Percentiles rank a stretch among this genome's conserved stretches.
Conservation (phyloP, 1,139 yeast species). For the Taphrina communis region DNA sequence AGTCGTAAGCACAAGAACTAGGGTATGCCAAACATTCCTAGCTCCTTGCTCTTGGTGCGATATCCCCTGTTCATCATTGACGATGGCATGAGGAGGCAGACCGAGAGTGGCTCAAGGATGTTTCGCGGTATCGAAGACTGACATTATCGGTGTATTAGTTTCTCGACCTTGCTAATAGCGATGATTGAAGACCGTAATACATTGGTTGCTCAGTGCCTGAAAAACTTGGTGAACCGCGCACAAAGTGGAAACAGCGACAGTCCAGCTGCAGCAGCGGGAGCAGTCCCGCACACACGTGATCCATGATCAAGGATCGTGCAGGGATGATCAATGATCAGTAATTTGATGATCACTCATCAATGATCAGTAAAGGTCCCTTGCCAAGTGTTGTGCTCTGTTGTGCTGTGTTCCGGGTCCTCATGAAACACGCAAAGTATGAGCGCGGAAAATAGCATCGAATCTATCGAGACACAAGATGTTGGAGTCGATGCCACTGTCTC, state of each 20-base stretch:
- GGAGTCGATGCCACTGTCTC: background rate
- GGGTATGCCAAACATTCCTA: conserved; percentile 36
- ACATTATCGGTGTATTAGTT: conserved; percentile 30
- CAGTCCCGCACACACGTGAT: conserved; percentile 15
- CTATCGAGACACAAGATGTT: background rate
- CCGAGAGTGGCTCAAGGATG: conserved; percentile 28
- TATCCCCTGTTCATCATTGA: background rate
- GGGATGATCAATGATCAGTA: background rate
- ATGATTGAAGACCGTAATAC: background rate
- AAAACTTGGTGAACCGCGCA: background rate
- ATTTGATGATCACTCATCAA: background rate
- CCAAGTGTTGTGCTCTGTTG: too few species aligned
- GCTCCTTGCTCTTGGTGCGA: conserved; percentile 22
- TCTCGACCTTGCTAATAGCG: conserved; percentile 17
- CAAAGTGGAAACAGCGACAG: background rate
- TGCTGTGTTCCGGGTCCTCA: too few species aligned
- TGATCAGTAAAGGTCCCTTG: background rate
- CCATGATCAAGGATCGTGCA: background rate
- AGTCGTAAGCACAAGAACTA: conserved; percentile 29
- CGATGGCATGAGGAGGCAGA: background rate
- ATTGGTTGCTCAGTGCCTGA: conserved; percentile 4
- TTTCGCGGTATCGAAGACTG: conserved; percentile 3
- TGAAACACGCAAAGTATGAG: too few species aligned
- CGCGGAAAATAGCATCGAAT: too few species aligned
- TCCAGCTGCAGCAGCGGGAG: conserved; percentile 19